Base-by-base conservation (phyloP, 768 basidiomycete species). In the Leccinellum albellum region DNA sequence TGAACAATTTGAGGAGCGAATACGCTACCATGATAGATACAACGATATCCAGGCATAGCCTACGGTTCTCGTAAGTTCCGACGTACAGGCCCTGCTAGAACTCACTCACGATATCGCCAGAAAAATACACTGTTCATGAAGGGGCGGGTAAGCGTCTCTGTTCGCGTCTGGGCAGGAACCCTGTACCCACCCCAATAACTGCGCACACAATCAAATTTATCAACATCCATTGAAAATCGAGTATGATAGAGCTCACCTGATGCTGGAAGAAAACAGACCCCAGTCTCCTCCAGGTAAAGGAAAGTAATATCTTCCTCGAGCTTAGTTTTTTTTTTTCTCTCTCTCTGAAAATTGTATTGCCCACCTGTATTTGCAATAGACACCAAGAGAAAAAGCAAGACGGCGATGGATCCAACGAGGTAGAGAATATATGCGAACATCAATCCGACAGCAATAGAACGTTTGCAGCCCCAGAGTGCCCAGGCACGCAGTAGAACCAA, bases 401-500 rank as follows among this genome's bases (percentile, higher is more conserved):
- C 32, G 12, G 17, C 49, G 21, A 31, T 50, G 20, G 31, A 50
- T 33, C 31, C 28, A 28, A 14, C 1, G 12, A 50, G 12, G n/a
- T 65, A 67, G 23, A 54, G 1, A 24, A 45, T 21, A 33, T 67
- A 67, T 17, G 21, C 14, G 2, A 17, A 23, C 21, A 67, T 50
- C 20, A 66, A 48, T 10, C 33, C 21, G 9, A 45, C 24, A n/a
- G 54, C 54, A 4, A 56, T 24, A 21, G 8, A 21, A 28, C 23
- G n/a, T 10, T 31, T 31, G 46, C 66, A 61, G 5, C 33, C 57
- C 66, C 63, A 67, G 28, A 66, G 55, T 6, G 63, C 55, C 57
- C 65, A 54, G 8, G 56, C 63, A 3, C 66, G 63, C n/a, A 64
- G n/a, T 44, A 66, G 23, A 31, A 67, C 52, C 24, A 67, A 48